These are phyloP conservation scores for Thermomucor indicae-seudaticae DNA, from an alignment of 371 early-diverging fungal genomes.

Conservation along the genomic window DNA sequence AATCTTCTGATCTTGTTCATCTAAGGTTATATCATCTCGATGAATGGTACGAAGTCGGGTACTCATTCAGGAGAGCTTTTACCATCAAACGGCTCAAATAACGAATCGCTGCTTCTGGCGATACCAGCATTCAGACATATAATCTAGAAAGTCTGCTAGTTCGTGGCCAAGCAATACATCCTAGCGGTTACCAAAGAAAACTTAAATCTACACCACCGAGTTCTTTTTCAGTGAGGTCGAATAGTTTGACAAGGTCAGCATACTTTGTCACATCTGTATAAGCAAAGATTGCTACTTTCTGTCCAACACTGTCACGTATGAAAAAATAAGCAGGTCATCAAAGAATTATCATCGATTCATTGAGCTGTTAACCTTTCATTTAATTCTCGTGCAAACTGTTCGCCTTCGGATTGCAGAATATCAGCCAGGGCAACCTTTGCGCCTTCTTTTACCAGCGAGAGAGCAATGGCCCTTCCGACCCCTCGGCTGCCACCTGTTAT, in stretches of 20 bases:
- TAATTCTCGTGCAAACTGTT: constrained; percentile 25
- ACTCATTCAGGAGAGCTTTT: not conserved
- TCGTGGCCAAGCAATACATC: not conserved
- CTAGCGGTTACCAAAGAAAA: not conserved
- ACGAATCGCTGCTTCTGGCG: not conserved
- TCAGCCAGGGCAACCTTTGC: constrained; percentile 63
- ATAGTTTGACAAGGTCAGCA: constrained; percentile 38
- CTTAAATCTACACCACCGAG: constrained; percentile 63
- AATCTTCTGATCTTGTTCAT: not conserved
- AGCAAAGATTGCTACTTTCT: constrained; percentile 37
- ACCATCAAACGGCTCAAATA: constrained; percentile 7
- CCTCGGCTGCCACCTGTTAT: constrained; percentile 63
- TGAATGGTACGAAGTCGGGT: not conserved
- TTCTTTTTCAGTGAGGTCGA: constrained; percentile 40
- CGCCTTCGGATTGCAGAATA: constrained; percentile 40
- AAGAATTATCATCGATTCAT: too few species aligned
- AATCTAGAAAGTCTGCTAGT: not conserved
- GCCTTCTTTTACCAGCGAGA: constrained; percentile 41
- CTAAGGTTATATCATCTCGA: not conserved
- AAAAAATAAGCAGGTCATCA: not conserved
- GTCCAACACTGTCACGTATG: not conserved
- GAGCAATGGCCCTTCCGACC: constrained; percentile 54
- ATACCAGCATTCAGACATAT: constrained; percentile 6
- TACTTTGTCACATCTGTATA: constrained; percentile 60
- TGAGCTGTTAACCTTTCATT: constrained; percentile 28